These are phyloP conservation scores for Suhomyces coccinellae DNA, from an alignment of 1,139 yeast species.

Conservation along the genomic window DNA sequence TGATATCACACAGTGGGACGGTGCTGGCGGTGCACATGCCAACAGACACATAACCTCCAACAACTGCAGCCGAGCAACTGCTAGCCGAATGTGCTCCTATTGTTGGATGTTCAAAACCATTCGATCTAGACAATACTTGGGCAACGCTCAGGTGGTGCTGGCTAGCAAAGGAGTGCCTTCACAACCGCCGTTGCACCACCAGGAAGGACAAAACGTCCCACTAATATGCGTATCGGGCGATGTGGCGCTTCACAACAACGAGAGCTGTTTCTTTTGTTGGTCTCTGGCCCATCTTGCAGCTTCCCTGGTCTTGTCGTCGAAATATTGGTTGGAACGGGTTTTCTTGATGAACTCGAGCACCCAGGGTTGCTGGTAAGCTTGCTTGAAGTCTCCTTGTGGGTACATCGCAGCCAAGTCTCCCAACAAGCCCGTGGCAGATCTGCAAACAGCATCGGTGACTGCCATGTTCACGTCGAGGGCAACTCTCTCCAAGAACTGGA, in stretches of 20 bases:
- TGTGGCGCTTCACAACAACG: background rate
- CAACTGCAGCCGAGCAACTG: background rate
- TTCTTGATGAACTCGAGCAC: constrained; percentile 72
- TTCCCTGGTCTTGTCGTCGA: constrained; percentile 68
- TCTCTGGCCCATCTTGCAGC: constrained; percentile 98
- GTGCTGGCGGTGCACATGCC: background rate
- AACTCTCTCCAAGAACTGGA: constrained; percentile 64
- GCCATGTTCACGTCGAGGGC: constrained; percentile 60
- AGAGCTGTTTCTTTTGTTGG: constrained; percentile 63
- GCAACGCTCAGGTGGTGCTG: background rate
- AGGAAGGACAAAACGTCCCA: no score
- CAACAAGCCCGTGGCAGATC: constrained; percentile 81
- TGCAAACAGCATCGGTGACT: constrained; percentile 63
- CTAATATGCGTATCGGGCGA: no score
- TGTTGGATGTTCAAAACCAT: no score
- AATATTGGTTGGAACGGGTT: constrained; percentile 64
- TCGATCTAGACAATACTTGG: no score
- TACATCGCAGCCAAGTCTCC: constrained; percentile 92
- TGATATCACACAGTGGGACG: constrained; percentile 5
- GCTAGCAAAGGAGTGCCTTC: background rate
- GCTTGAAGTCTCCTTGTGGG: constrained; percentile 70
- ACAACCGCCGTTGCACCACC: background rate
- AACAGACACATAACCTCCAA: background rate
- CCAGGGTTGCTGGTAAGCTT: constrained; percentile 71
- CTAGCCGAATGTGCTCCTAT: background rate